Conservation (phyloP, 306 rosid species). For the Cicer arietinum region DNA sequence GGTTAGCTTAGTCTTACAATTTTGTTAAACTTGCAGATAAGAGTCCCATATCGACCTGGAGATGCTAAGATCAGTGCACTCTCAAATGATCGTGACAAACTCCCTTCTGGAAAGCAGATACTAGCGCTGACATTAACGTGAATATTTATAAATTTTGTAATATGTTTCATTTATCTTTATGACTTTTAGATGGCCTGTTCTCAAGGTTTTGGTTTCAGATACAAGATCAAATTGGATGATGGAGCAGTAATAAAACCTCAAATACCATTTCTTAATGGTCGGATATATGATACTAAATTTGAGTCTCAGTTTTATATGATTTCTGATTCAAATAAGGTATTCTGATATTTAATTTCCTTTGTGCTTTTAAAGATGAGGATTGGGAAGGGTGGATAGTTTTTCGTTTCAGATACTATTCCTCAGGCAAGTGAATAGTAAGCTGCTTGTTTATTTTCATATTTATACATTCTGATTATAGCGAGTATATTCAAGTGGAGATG, state of each 20-base stretch:
- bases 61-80: conserved; percentile 81
- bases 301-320: conserved; percentile 98
- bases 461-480: conserved; percentile 58
- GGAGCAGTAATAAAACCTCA: conserved; percentile 88
- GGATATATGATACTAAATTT: conserved; percentile 86
- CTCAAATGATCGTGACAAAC: conserved; percentile 78
- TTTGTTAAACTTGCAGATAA: conserved; percentile 63
- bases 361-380: conserved; percentile 33
- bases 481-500: conserved; percentile 84
- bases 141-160: conserved; percentile 49
- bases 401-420: conserved; percentile 37
- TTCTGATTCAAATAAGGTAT: conserved; percentile 86
- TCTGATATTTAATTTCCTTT: conserved; percentile 35
- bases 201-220: conserved; percentile 62
- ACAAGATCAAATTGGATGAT: conserved; percentile 93
- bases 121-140: conserved; percentile 84
- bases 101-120: conserved; percentile 92
- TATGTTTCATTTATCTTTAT: conserved; percentile 41
- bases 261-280: conserved; percentile 80
- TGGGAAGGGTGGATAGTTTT: conserved; percentile 22
- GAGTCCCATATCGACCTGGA: conserved; percentile 80
- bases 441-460: conserved; percentile 33
- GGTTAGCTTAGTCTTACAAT: conserved; percentile 34
- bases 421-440: conserved; percentile 16
- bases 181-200: conserved; percentile 30